Conservation (phyloP, 2,329 filamentous ascomycete species). For the Neonectria punicea region DNA sequence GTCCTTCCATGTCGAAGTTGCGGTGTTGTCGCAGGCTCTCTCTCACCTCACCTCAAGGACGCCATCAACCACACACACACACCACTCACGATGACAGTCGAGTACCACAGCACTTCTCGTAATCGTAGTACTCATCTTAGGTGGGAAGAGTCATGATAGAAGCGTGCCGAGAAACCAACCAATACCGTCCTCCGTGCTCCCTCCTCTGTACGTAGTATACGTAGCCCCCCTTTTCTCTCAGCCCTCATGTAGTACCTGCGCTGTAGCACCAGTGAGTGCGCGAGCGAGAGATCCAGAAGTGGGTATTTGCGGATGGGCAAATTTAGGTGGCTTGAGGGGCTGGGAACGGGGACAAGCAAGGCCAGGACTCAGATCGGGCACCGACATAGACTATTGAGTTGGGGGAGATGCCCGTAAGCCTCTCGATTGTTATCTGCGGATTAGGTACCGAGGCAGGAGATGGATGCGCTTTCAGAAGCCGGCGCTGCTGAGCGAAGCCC, state of each 20-base stretch:
- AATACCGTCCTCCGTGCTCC: conserved; percentile 1
- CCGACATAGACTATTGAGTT: conserved; percentile 1
- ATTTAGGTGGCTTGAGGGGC: conserved; percentile 43
- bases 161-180: conserved; percentile 13
- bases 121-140: conserved; percentile 4
- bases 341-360: conserved; percentile 32
- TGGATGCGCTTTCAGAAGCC: neutral
- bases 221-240: conserved; percentile 7
- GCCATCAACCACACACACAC: conserved; percentile 9
- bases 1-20: neutral
- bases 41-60: neutral
- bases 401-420: neutral
- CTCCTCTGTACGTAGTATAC: neutral
- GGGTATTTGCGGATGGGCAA: conserved; percentile 30
- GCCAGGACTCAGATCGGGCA: conserved; percentile 22
- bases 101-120: conserved; percentile 1
- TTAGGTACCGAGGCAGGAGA: neutral
- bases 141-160: conserved; percentile 9
- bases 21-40: conserved; percentile 1
- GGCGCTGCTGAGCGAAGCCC: neutral
- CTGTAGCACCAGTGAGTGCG: conserved; percentile 9
- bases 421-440: neutral
- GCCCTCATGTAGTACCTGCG: conserved; percentile 12
- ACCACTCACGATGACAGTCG: neutral
- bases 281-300: conserved; percentile 18